Evolutionary conservation across 352 stramenopile genomes (phyloP), one percentile per base, ranked within the genome.

Genomic region (Thraustochytrium striatum): DNA sequence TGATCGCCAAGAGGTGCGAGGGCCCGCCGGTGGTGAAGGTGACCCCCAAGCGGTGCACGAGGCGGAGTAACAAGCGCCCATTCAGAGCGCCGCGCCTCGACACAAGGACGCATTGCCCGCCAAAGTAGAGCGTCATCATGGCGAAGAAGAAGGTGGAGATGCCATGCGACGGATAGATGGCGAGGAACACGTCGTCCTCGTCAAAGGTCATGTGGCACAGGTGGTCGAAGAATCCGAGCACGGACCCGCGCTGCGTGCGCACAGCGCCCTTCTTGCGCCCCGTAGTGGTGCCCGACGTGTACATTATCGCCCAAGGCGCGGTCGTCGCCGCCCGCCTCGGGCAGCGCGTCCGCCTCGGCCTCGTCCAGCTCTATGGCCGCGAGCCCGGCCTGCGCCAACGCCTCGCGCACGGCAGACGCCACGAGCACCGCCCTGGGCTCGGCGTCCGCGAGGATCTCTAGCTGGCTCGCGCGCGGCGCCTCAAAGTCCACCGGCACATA

Each of bases 71-170:
- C 16, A 55, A 55, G 47, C 16, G 25, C 25, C 47, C 47, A 55
- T 55, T 25, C 47, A 25, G 25, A 25, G 16, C 25, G 16, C 16
- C 47, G 16, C 52, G 32, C 47, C 47, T 55, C 35, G 65, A 75
- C 1, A 61, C 32, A 3, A 75, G 25, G n/a, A 75, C 41, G 30
- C 58, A 39, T 5, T 8, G 13, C 16, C 39, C 19, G 11, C 65
- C 65, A 3, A 75, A 25, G 47, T 75, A 75, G 5, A 75, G 36
- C 41, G 68, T 41, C 65, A 75, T 75, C 7, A 19, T 62, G 2
- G 50, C 44, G 25, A 75, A 75, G 47, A 75, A 75, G 52, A 75
- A 75, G 65, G 41, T 75, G 8, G 65, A 75, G 50, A 75, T 75
- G 5, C 65, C 65, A 28, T 75, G 65, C 43, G 68, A 5, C 16